Base-by-base conservation (phyloP, 2,329 filamentous ascomycete species). In the Aureobasidium sp. region DNA sequence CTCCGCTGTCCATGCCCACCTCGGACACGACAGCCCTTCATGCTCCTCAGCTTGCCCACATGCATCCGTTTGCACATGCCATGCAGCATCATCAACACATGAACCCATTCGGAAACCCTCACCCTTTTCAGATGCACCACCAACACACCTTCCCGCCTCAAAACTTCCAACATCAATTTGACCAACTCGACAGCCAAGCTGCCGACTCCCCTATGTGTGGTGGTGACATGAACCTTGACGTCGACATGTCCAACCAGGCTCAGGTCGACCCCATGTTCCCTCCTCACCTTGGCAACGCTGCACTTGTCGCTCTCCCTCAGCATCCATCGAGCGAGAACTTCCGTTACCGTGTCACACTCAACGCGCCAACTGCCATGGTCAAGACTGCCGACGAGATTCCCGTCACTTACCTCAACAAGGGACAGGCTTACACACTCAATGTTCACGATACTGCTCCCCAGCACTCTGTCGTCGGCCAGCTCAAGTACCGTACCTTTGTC, bases 401-500 rank as follows among this genome's bases (percentile, higher is more conserved):
- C 0, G 85, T 97, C n/a, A 97, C 93, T 0, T 99, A 99, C 72
- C 83, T 99, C 20, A 99, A 99, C 78, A 97, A 97, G 75, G 92
- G 93, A 27, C 93, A 97, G 73, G 90, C 91, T 17, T 99, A 99
- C 73, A 89, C 90, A 0, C 79, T 99, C 20, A 89, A 89, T 2
- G 83, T 99, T 31, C 80, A 89, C 51, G 94, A 99, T 71, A 94
- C 89, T 0, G 79, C 81, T 6, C 84, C 88, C 1, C 79, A 82
- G 1, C 76, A 87, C 5, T 81, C 84, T 2, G 77, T 83, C 37
- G 73, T 78, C 0, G 82, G 82, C 5, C 86, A 85, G 9, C 79
- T 87, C 15, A 88, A 84, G 67, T 97, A 97, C 72, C 85, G 94
- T 61, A 97, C 93, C 0, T 96, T 88, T 72, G 84, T 99, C 51